A percentile compares a stretch with the other conserved stretches of the same genome.
These are phyloP conservation scores for Pyricularia pennisetigena DNA, from an alignment of 2,329 filamentous ascomycete genomes.

Conservation along the genomic window DNA sequence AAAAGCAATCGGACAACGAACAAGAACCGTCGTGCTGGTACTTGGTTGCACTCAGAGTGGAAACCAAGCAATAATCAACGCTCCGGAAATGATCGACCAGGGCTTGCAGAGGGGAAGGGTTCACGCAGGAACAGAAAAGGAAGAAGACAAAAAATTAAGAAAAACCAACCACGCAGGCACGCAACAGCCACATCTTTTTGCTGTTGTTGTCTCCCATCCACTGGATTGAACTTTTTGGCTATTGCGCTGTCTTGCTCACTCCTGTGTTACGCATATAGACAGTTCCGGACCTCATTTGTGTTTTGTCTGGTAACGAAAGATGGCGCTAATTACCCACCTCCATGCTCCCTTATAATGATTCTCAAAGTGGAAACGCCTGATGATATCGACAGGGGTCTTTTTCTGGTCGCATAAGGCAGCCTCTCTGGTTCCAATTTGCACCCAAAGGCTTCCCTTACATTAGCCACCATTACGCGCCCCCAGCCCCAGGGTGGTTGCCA, in stretches of 20 bases:
- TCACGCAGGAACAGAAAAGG: neutral
- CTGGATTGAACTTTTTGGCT: too few relatives aligned
- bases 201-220: neutral
- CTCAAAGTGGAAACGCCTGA: neutral
- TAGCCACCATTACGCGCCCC: neutral
- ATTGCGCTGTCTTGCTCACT: too few relatives aligned
- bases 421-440: neutral
- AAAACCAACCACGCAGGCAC: too few relatives aligned
- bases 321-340: neutral
- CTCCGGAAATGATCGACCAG: neutral
- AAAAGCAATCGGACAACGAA: neutral
- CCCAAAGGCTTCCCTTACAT: neutral
- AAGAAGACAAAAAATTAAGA: too few relatives aligned
- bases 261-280: neutral
- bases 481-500: neutral
- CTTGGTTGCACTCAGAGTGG: neutral
- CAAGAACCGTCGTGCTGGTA: neutral
- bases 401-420: neutral
- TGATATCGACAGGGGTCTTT: neutral
- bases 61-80: neutral
- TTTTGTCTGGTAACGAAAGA: neutral
- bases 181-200: neutral
- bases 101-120: neutral
- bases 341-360: neutral
- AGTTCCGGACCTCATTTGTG: neutral